These are phyloP conservation scores for Xylaria sp. DNA, from an alignment of 2,329 filamentous ascomycete genomes.

Conservation along the genomic window DNA sequence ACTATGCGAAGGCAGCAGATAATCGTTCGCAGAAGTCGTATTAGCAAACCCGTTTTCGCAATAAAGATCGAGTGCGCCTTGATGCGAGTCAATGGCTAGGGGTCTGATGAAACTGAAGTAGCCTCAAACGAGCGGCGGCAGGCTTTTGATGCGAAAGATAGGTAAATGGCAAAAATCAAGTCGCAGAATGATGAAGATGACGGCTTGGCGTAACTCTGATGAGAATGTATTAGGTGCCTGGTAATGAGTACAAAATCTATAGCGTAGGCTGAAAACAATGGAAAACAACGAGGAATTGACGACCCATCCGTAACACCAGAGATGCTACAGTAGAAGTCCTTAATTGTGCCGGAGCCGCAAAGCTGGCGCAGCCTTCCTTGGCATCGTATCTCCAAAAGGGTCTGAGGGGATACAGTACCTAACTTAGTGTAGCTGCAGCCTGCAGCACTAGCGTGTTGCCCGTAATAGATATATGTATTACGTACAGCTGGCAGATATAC, in stretches of 20 bases:
- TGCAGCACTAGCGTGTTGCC: slow-evolving; percentile 14
- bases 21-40: neutral
- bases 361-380: slow-evolving; percentile 25
- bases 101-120: neutral
- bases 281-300: slow-evolving; percentile 14
- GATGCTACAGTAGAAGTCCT: slow-evolving; percentile 10
- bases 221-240: neutral
- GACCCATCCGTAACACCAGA: slow-evolving; percentile 9
- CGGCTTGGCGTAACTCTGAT: slow-evolving; percentile 7
- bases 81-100: slow-evolving; percentile 4
- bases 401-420: neutral
- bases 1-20: slow-evolving; percentile 7
- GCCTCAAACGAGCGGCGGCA: slow-evolving; percentile 23
- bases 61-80: neutral
- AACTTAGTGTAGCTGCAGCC: too few species aligned
- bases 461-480: slow-evolving; percentile 1
- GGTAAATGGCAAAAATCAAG: slow-evolving; percentile 1
- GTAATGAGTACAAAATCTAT: slow-evolving; percentile 13
- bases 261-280: neutral
- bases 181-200: slow-evolving; percentile 6
- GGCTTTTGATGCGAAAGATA: slow-evolving; percentile 16
- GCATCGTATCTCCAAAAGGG: slow-evolving; percentile 8
- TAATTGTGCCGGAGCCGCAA: slow-evolving; percentile 2
- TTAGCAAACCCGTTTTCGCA: neutral
- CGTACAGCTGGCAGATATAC: neutral